Evolutionary conservation across 2,329 filamentous ascomycete species (phyloP), one percentile per base, ranked within the genome.

Genomic region (Didymella arachidicola): DNA sequence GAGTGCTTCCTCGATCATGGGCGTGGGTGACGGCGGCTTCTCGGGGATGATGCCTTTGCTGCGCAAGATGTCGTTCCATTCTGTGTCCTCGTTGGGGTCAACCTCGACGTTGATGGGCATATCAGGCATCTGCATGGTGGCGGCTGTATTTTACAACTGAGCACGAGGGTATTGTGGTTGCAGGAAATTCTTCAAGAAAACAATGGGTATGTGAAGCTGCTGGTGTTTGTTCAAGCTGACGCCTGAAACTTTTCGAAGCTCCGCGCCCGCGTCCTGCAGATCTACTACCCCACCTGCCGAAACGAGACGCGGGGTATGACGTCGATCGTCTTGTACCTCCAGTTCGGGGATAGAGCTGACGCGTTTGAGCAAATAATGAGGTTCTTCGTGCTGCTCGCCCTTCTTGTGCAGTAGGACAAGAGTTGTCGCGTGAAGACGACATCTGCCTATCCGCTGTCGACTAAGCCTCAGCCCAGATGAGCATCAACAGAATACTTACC

Each of bases 41-140:
- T 98, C 93, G n/a, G 95, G 95, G 62, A 99, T 98, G 66, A 99
- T 84, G 66, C 93, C 92, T 82, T 99, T 93, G 78, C 96, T 96
- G 69, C 95, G 91, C 57, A 99, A 88, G 72, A 99, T 99, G 69
- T 99, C 95, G 77, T 99, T 99, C 95, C 95, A 99, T 89, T 99
- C 95, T 63, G 95, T 99, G 76, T 99, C 95, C 63, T 93, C 95
- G 74, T 98, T 96, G 30, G 94, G 94, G 75, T 98, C 92, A 67
- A 99, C 90, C 43, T 93, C 93, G 60, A 99, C 95, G 71, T 89
- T 84, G 63, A 89, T 80, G 38, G 84, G 84, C 79, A 85, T 80
- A 65, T 87, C 82, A 69, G 82, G 81, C 75, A 71, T 75, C 60
- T 73, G 70, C 70, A 76, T 77, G 25, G 25, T 64, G 49, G 62